A percentile compares a stretch with the other conserved stretches of the same genome.
Evolutionary conservation across 1,284 basidiomycete genomes (phyloP).

Genomic region (Mixia osmundae): DNA sequence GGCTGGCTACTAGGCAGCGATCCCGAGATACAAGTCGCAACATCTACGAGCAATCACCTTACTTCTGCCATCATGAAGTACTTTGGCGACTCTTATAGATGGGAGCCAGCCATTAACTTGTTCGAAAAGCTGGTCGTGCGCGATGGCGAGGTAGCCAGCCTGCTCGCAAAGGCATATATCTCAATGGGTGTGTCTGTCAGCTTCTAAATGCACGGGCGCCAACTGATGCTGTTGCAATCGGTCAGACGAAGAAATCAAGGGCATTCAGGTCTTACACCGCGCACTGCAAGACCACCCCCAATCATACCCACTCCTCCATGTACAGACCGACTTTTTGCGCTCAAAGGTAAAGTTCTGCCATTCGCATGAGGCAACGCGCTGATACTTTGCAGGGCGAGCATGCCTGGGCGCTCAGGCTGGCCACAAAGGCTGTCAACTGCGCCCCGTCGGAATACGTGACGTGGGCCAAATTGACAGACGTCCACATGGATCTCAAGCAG

Average conservation of each 20-base stretch:
- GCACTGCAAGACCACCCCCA: slow-evolving; percentile 69
- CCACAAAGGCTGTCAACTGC: slow-evolving; percentile 84
- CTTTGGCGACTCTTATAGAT: slow-evolving; percentile 55
- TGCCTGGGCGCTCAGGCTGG: slow-evolving; percentile 80
- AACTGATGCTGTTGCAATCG: neutral
- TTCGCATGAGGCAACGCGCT: neutral
- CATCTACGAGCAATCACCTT: slow-evolving; percentile 88
- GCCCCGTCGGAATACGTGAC: slow-evolving; percentile 95
- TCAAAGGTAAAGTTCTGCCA: slow-evolving; percentile 31
- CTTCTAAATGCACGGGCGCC: neutral
- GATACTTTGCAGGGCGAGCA: slow-evolving; percentile 28
- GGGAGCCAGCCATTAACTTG: slow-evolving; percentile 66
- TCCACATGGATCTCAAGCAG: slow-evolving; percentile 72
- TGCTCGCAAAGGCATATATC: slow-evolving; percentile 74
- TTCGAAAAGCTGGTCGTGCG: slow-evolving; percentile 70
- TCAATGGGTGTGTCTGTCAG: slow-evolving; percentile 62
- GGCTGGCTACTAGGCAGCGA: slow-evolving; percentile 98
- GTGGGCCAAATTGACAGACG: slow-evolving; percentile 90
- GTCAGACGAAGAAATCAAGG: slow-evolving; percentile 90
- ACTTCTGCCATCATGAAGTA: slow-evolving; percentile 90
- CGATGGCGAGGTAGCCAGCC: slow-evolving; percentile 72
- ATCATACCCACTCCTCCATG: slow-evolving; percentile 79
- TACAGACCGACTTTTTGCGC: slow-evolving; percentile 78
- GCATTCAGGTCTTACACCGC: slow-evolving; percentile 71
- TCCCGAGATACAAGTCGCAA: slow-evolving; percentile 94